phyloP scores from a whole-genome alignment of 1,284 basidiomycete species.

The Schizophyllum amplum region DNA sequence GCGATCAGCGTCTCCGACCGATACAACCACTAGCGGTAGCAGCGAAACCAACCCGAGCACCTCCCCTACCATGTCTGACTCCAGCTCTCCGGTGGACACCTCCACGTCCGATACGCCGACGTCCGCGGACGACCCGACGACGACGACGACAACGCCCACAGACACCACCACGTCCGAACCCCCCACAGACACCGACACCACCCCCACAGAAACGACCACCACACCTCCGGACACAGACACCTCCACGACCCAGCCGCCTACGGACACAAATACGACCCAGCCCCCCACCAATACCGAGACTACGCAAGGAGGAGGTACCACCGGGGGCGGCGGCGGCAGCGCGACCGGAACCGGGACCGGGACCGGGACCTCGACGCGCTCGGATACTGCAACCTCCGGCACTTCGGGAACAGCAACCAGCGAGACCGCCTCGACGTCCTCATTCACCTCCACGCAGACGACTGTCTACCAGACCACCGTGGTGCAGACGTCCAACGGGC shows the following conservation, averaged over 20 bases:
- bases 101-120: neutral
- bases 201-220: too few relatives aligned
- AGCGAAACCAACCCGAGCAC: neutral
- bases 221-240: too few relatives aligned
- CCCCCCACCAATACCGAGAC: too few relatives aligned
- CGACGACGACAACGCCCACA: neutral
- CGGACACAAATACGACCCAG: too few relatives aligned
- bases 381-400: too few relatives aligned
- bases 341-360: too few relatives aligned
- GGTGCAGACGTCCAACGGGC: conserved; percentile 12
- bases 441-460: conserved; percentile 6
- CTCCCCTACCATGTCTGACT: neutral
- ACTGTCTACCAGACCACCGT: conserved; percentile 1
- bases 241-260: too few relatives aligned
- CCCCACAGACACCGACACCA: neutral
- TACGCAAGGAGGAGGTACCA: too few relatives aligned
- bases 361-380: too few relatives aligned
- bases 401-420: neutral
- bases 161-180: neutral
- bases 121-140: neutral
- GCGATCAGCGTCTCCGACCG: neutral
- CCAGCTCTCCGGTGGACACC: neutral
- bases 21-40: neutral
- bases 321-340: too few relatives aligned
- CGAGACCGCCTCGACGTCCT: neutral